Base-by-base conservation (phyloP, 2,329 filamentous ascomycete species). In the Arachnomyces sp. region DNA sequence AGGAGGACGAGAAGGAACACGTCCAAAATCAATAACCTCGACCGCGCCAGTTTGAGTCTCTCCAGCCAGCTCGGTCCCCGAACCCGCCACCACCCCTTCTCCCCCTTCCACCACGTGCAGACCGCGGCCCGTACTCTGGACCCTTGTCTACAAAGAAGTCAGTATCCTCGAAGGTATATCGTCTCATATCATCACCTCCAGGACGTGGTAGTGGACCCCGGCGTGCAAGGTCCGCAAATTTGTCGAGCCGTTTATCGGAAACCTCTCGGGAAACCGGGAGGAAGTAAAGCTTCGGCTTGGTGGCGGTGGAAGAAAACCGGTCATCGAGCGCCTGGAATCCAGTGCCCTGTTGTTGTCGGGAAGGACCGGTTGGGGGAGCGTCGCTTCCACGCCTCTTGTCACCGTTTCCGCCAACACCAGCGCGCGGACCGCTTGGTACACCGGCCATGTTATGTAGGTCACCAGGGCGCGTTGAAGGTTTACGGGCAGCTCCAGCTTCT, bases 141-240 rank as follows among this genome's bases (percentile, higher is more conserved):
- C 84, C 84, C 39, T 80, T 73, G 57, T 88, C 83, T 33, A 88
- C 82, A 39, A 88, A 78, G 4, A 62, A 55, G 44, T 80, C 77
- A 1, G 70, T 72, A 41, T 80, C 68, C 57, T 87, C 82, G 51
- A 88, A 88, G 0, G 80, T 82, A 57, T 86, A 87, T 25, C 84
- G 72, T 55, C 84, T 79, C 62, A 77, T 77, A 38, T 77, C 75
- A 38, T 76, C 72, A 12, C 63, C 64, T 11, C 66, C 61, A 11
- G 53, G 56, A 25, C 54, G 56, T 12, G 61, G 51, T 48, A 54
- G 52, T 25, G 62, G 45, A 28, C 66, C 57, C 43, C 66, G 62
- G 12, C 56, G 60, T 4, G 65, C 54, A 3, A 69, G 52, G 31
- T 61, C 54, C 12, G 73, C 69, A 12, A 84, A 67, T 37, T 70